Evolutionary conservation across 805 yeast species (phyloP), one percentile per base, ranked within the genome.

Genomic region (Allodekkera sacchari): DNA sequence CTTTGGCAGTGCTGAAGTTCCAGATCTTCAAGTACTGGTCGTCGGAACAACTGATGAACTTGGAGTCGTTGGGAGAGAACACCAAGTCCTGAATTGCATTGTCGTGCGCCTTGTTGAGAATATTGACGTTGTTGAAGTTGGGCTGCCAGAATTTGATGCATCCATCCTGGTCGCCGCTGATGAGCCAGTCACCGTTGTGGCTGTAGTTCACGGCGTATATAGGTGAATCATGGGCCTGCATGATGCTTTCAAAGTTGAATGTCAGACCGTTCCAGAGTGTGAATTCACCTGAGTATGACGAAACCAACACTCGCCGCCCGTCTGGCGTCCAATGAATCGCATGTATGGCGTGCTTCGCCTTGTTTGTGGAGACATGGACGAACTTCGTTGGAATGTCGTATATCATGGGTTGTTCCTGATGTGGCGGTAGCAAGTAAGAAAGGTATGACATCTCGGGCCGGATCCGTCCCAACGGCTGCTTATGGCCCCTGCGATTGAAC

Each of bases 211-310:
- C 61, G 1, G 89, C 66, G 21, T 87, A 68, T 22, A 92, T 81
- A 0, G 96, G 87, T 37, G 81, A 68, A 53, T 92, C 99, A 57
- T 92, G 99, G 1, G 97, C 97, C 63, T 92, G 98, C 94, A 88
- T 92, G 42, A 92, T 87, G 33, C 95, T 84, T 54, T 92, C 99
- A 52, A 92, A 87, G 52, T 84, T 85, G 59, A 89, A 92, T 7
- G 95, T 80, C 66, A 83, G 73, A 8, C 97, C 96, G 54, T 88
- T 87, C 97, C 97, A 92, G 28, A 92, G 63, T 9, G 97, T 88
- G 57, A 92, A 88, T 53, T 92, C 99, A 25, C 99, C 99, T 35
- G 84, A 74, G 59, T 83, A 85, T 18, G 89, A 75, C 0, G 95
- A 94, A 5, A 94, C 95, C 18, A 92, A 65, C 31, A 92, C 63